These are phyloP conservation scores for Teunomyces kruisii DNA, from an alignment of 805 yeast genomes.

Conservation along the genomic window DNA sequence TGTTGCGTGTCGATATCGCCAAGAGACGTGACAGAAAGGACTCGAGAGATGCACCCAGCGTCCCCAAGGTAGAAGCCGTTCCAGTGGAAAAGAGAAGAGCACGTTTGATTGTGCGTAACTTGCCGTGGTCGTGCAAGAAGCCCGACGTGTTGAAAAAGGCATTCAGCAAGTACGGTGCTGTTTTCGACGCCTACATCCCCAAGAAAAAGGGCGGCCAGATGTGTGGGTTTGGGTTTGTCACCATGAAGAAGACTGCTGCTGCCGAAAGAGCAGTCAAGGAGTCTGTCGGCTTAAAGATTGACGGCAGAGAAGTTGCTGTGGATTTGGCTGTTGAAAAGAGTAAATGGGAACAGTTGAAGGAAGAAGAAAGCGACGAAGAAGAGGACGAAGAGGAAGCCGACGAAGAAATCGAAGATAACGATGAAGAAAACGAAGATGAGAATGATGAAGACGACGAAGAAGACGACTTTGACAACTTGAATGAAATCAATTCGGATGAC, in stretches of 20 bases:
- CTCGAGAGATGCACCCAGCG: slow-evolving; percentile 5
- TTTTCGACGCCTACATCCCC: slow-evolving; percentile 86
- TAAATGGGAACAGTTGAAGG: slow-evolving; percentile 68
- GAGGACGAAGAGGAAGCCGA: slow-evolving; percentile 39
- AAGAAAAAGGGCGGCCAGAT: slow-evolving; percentile 82
- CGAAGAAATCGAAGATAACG: slow-evolving; percentile 41
- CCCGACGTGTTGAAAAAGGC: slow-evolving; percentile 67
- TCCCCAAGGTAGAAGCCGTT: slow-evolving; percentile 16
- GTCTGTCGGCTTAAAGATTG: slow-evolving; percentile 71
- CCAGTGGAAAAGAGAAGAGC: slow-evolving; percentile 78
- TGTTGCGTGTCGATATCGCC: slow-evolving; percentile 81
- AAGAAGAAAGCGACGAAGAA: slow-evolving; percentile 31
- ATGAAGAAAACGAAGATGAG: slow-evolving; percentile 34
- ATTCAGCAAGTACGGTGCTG: slow-evolving; percentile 80
- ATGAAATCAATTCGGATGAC: slow-evolving; percentile 32
- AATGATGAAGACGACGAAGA: slow-evolving; percentile 33
- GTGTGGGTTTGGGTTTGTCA: slow-evolving; percentile 93
- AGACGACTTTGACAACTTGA: slow-evolving; percentile 29
- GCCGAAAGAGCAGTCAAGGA: slow-evolving; percentile 83
- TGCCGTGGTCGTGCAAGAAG: slow-evolving; percentile 93
- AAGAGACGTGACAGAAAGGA: slow-evolving; percentile 82
- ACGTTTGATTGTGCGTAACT: slow-evolving; percentile 81
- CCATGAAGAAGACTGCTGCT: slow-evolving; percentile 74
- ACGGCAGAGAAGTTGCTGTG: slow-evolving; percentile 89
- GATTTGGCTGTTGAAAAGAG: slow-evolving; percentile 89